phyloP scores from a whole-genome alignment of 129 eudicot species.

The Flaveria brownii region DNA sequence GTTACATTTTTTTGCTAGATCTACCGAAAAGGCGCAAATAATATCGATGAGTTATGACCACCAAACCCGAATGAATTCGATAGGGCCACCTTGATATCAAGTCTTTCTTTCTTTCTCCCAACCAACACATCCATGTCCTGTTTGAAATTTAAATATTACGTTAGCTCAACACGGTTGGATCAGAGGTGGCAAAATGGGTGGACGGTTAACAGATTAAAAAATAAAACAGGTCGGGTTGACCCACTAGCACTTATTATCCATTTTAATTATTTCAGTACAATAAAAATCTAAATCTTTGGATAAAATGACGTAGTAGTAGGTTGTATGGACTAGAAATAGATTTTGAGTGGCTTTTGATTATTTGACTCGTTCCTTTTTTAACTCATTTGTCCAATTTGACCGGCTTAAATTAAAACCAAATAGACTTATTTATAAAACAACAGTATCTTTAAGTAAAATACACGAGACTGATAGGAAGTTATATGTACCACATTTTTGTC shows the following conservation, averaged over 20 bases:
- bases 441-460: neutral
- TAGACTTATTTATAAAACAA: neutral
- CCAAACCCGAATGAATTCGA: constrained; percentile 43
- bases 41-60: constrained; percentile 38
- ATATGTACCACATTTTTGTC: constrained; percentile 75
- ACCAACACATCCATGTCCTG: constrained; percentile 71
- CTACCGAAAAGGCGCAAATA: constrained; percentile 37
- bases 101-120: constrained; percentile 70
- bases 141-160: constrained; percentile 8
- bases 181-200: neutral
- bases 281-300: too few species aligned
- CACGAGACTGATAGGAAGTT: neutral
- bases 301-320: neutral
- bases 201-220: too few species aligned
- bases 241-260: too few species aligned
- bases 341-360: neutral
- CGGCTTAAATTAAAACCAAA: neutral
- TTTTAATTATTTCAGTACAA: too few species aligned
- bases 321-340: neutral
- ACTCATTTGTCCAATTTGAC: neutral
- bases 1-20: neutral
- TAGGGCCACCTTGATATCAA: constrained; percentile 38
- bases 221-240: too few species aligned
- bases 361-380: neutral
- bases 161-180: neutral